A percentile compares a stretch with the other conserved stretches of the same genome.
These are phyloP conservation scores for Rubia balearica DNA, from an alignment of 305 asterid species.

Conservation along the genomic window DNA sequence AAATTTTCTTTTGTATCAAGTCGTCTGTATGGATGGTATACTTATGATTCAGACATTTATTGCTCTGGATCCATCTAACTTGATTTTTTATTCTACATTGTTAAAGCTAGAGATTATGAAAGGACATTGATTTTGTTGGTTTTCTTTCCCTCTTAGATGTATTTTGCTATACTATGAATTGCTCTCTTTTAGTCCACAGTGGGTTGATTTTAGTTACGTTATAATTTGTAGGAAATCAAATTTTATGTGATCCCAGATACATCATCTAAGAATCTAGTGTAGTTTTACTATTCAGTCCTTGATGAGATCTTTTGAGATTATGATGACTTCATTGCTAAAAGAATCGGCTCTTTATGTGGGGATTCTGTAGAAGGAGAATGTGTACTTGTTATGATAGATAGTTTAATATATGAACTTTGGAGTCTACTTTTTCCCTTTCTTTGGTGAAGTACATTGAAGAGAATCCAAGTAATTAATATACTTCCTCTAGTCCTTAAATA, in stretches of 20 bases:
- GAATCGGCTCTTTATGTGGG: neutral
- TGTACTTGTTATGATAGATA: neutral
- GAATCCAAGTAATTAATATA: neutral
- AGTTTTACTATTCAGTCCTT: neutral
- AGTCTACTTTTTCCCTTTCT: neutral
- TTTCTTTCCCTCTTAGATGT: neutral
- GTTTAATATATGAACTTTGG: neutral
- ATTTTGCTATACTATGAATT: neutral
- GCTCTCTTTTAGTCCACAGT: neutral
- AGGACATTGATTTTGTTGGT: neutral
- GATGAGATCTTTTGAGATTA: neutral
- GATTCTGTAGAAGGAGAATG: neutral
- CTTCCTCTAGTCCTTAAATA: neutral
- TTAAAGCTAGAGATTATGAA: neutral
- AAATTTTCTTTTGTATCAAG: neutral
- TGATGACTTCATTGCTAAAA: neutral
- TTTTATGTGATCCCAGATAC: neutral
- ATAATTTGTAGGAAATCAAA: neutral
- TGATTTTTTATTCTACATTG: neutral
- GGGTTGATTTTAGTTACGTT: slow-evolving; percentile 6
- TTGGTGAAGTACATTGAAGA: neutral
- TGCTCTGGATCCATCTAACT: neutral
- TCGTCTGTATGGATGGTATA: neutral
- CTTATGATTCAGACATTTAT: neutral
- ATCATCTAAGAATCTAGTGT: neutral